These are phyloP conservation scores for Coccomyxa subellipsoidea DNA, from an alignment of 163 green algal genomes.

Conservation along the genomic window DNA sequence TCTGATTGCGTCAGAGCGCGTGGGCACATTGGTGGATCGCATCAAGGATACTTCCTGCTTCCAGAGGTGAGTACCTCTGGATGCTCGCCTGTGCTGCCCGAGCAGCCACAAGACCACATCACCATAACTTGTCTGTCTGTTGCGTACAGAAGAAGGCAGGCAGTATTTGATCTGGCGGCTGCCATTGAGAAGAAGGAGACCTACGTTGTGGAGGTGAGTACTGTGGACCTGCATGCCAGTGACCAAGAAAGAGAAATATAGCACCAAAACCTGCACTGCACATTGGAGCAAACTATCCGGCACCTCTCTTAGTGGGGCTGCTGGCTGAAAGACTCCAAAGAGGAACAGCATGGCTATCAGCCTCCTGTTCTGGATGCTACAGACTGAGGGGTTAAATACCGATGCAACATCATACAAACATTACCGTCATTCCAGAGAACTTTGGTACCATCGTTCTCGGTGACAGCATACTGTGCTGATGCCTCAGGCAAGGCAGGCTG, in stretches of 20 bases:
- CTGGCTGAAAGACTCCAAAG: constrained; percentile 5
- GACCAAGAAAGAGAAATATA: not conserved
- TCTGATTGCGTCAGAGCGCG: constrained; percentile 39
- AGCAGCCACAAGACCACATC: not conserved
- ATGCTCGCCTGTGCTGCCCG: not conserved
- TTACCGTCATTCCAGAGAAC: not conserved
- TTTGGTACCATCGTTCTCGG: not conserved
- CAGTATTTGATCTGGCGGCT: constrained; percentile 14
- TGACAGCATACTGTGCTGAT: not conserved
- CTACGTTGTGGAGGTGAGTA: constrained; percentile 45
- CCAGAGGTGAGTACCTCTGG: no score
- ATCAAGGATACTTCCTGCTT: not conserved
- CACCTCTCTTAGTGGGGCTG: not conserved
- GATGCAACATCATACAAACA: not conserved
- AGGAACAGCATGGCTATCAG: constrained; percentile 8
- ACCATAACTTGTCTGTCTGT: not conserved
- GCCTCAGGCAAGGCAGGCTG: constrained; percentile 21
- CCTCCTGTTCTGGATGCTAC: not conserved
- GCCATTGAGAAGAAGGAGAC: constrained; percentile 23
- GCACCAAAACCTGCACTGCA: not conserved
- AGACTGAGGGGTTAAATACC: constrained; percentile 9
- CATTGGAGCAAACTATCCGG: constrained; percentile 4
- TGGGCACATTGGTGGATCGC: constrained; percentile 31
- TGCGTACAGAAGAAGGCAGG: not conserved
- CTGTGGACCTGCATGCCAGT: not conserved